Base-by-base conservation (phyloP, 1,284 basidiomycete species). In the Heterobasidion occidentale region DNA sequence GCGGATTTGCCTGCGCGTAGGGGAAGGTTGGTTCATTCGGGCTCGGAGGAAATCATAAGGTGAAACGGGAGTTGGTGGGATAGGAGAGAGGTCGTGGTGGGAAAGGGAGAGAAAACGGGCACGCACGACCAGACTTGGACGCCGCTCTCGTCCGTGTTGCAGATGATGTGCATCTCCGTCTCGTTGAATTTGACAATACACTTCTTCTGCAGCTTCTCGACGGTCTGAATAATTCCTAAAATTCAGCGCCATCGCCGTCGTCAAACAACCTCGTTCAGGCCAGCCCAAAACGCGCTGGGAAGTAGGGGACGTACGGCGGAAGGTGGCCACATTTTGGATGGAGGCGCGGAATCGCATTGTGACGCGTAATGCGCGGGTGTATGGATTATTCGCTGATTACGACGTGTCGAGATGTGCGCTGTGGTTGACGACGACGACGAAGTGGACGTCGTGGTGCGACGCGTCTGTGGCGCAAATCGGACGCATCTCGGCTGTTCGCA, bases 101-200 rank as follows among this genome's bases (percentile, higher is more conserved):
- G 19, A 19, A 14, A 44, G 12, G 17, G 20, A 9, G 36, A 52
- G 15, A 38, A 49, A 6, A 27, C 34, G 27, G 27, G 15, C 20
- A 82, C 91, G 70, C 64, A 94, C 92, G 91, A 92, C 92, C 93
- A 95, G 51, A 94, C 90, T 68, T 94, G 91, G 7, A 93, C 87
- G 2, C 92, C 91, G 7, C 90, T 91, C 61, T 90, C 88, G 60
- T 92, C 90, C 57, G 79, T 82, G 49, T 86, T 84, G 73, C 90
- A 93, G 56, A 95, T 94, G 61, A 94, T 87, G 59, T 87, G 84
- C 73, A 94, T 86, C 49, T 82, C 83, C 7, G 77, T 79, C 60
- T 88, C 83, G 0, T 84, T 85, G 62, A 94, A 88, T 63, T 86
- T 86, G 65, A 95, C 83, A 55, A 91, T 85, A 62, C 89, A 92